A percentile compares a stretch with the other conserved stretches of the same genome.
These are phyloP conservation scores for Fraxinus cuspidata DNA, from an alignment of 257 asterid genomes.

Conservation along the genomic window DNA sequence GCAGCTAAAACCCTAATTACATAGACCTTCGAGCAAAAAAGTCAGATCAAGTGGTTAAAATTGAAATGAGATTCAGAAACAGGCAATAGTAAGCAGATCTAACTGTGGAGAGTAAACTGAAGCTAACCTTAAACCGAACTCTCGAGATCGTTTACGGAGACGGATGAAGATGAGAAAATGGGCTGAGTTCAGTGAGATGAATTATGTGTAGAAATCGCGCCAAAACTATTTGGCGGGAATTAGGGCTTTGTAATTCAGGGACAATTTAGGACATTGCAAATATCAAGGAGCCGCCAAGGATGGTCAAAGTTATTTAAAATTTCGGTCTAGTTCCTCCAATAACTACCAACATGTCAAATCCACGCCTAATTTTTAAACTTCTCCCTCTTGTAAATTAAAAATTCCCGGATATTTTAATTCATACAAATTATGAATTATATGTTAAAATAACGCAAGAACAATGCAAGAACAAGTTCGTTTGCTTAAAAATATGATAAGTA, in stretches of 20 bases:
- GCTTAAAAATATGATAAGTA: too few relatives aligned
- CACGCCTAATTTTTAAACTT: too few relatives aligned
- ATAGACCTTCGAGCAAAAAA: not conserved
- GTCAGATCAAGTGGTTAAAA: not conserved
- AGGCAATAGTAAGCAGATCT: not conserved
- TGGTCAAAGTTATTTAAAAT: not conserved
- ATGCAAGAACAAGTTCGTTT: too few relatives aligned
- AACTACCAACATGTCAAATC: too few relatives aligned
- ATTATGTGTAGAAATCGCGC: conserved; percentile 36
- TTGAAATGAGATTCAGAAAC: not conserved
- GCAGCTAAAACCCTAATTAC: not conserved
- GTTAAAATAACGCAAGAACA: too few relatives aligned
- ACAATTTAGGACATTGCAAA: not conserved
- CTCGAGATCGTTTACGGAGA: conserved; percentile 18
- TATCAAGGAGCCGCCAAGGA: not conserved
- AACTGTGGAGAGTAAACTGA: not conserved
- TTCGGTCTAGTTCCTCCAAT: not conserved
- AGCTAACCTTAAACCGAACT: conserved; percentile 19
- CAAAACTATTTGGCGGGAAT: conserved; percentile 58
- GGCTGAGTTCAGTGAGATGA: conserved; percentile 1
- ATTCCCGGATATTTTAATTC: too few relatives aligned
- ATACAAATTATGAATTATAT: too few relatives aligned
- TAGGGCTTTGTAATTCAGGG: conserved; percentile 26
- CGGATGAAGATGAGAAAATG: not conserved
- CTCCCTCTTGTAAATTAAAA: too few relatives aligned